Evolutionary conservation across 2,329 filamentous ascomycete species (phyloP).

Genomic region (Neofusicoccum parvum): DNA sequence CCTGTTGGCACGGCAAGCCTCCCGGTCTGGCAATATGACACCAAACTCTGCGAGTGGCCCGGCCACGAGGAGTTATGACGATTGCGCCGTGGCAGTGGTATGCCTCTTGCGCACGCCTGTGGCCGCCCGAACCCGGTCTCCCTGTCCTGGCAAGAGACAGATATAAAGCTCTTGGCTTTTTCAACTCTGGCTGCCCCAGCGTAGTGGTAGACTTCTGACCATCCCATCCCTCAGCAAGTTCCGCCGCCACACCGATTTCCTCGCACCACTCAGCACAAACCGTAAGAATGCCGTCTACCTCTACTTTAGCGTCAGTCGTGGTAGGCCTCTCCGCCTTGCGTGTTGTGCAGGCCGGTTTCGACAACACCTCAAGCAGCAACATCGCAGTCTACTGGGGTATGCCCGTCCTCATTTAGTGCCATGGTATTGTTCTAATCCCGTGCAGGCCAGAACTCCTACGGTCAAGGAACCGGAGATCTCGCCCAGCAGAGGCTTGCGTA

Average conservation of each 20-base stretch:
- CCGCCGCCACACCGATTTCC: too few relatives aligned
- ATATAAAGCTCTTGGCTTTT: conserved; percentile 5
- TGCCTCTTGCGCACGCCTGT: neutral
- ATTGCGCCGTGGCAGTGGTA: neutral
- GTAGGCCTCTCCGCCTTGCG: neutral
- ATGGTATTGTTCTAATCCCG: neutral
- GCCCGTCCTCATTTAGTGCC: conserved; percentile 5
- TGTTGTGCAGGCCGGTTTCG: conserved; percentile 23
- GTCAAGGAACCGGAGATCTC: conserved; percentile 44
- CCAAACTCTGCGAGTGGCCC: neutral
- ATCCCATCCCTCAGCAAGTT: neutral
- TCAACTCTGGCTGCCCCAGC: neutral
- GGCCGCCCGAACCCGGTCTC: neutral
- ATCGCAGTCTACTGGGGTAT: conserved; percentile 69
- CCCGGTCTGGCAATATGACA: neutral
- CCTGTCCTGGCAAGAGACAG: neutral
- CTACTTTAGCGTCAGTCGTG: neutral
- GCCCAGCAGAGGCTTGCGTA: conserved; percentile 58
- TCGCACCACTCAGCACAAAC: neutral
- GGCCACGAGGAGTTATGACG: conserved; percentile 8
- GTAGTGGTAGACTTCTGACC: neutral
- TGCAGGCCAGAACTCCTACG: conserved; percentile 62
- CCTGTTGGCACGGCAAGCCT: neutral
- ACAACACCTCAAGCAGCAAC: conserved; percentile 43
- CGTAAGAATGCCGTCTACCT: neutral